A percentile compares a stretch with the other conserved stretches of the same genome.
phyloP scores from a whole-genome alignment of 139 green algal species.

The Chlamydomonas asymmetrica region DNA sequence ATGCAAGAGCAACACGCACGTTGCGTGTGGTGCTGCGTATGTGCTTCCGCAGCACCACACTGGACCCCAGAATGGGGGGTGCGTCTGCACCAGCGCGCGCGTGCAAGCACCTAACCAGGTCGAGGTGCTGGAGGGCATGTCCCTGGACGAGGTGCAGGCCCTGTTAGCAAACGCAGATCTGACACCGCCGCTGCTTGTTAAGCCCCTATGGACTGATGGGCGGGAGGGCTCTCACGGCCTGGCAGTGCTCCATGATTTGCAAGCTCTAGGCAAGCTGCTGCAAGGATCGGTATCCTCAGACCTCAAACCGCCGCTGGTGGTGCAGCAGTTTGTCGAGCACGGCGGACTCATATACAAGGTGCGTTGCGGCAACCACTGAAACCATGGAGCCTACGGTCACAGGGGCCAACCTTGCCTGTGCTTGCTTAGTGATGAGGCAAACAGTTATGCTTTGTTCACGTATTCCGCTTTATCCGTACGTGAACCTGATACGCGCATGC shows the following conservation, averaged over 20 bases:
- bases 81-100: background rate
- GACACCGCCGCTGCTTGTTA: conserved; percentile 73
- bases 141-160: conserved; percentile 30
- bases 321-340: conserved; percentile 86
- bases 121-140: conserved; percentile 44
- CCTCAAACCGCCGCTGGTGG: conserved; percentile 64
- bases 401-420: too few relatives aligned
- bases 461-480: too few relatives aligned
- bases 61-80: background rate
- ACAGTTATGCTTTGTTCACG: too few relatives aligned
- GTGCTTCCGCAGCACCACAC: too few relatives aligned
- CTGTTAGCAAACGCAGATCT: conserved; percentile 43
- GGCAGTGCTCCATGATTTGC: conserved; percentile 65
- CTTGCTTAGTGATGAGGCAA: too few relatives aligned
- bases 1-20: too few relatives aligned
- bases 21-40: too few relatives aligned
- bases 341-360: conserved; percentile 87
- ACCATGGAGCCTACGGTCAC: too few relatives aligned
- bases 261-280: conserved; percentile 59
- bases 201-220: conserved; percentile 81
- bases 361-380: background rate
- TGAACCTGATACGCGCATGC: background rate
- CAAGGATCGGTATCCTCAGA: conserved; percentile 13
- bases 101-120: conserved; percentile 30
- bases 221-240: conserved; percentile 76